A percentile compares a stretch with the other conserved stretches of the same genome.
phyloP scores from a whole-genome alignment of 371 early-diverging fungal genomes.

The Haplosporangium sp. region DNA sequence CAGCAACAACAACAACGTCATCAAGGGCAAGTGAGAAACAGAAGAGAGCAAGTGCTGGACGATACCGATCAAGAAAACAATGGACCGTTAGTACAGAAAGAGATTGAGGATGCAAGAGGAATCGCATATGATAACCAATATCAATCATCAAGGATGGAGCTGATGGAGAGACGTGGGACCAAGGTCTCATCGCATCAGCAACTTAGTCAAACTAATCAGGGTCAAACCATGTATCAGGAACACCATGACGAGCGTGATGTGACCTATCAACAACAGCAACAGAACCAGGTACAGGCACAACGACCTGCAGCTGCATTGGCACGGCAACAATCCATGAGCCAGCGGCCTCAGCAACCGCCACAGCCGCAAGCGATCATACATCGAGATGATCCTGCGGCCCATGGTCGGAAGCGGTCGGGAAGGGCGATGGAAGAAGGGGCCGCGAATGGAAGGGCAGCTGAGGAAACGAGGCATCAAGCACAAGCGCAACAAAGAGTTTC shows the following conservation, averaged over 20 bases:
- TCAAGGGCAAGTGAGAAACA: not conserved
- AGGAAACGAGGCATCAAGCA: not conserved
- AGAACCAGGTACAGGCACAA: too few species aligned
- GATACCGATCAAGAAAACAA: not conserved
- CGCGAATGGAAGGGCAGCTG: not conserved
- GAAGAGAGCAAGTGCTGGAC: not conserved
- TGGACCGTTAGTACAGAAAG: too few species aligned
- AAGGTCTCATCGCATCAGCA: too few species aligned
- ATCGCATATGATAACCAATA: too few species aligned
- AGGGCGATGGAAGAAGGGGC: not conserved
- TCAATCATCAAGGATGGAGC: too few species aligned
- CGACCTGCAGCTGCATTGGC: not conserved
- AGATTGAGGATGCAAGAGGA: too few species aligned
- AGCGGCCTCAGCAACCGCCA: conserved; percentile 7
- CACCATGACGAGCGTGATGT: too few species aligned
- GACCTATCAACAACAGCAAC: too few species aligned
- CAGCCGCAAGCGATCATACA: not conserved
- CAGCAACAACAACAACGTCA: conserved; percentile 24
- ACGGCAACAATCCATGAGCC: conserved; percentile 5
- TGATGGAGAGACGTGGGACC: too few species aligned
- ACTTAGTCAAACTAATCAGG: too few species aligned
- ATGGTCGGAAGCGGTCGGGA: not conserved
- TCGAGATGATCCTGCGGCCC: not conserved
- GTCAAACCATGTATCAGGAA: too few species aligned
- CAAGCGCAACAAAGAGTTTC: not conserved